These are phyloP conservation scores for Eimeria mitis DNA, from an alignment of 169 alveolate species.

Conservation along the genomic window DNA sequence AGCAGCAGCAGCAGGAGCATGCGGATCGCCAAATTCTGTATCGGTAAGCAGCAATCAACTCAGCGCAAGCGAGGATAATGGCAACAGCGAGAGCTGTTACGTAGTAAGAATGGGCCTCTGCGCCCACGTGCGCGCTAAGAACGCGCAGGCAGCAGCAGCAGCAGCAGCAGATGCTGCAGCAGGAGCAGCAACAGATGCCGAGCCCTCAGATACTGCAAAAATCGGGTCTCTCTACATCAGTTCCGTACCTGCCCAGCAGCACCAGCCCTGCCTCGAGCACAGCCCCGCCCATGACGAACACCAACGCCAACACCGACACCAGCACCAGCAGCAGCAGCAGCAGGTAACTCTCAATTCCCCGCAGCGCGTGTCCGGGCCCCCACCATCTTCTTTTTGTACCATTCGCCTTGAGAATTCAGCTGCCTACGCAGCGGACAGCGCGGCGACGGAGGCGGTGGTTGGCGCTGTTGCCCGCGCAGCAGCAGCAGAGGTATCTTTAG, in stretches of 20 bases:
- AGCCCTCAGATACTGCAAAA: conserved; percentile 1
- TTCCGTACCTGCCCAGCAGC: conserved; percentile 28
- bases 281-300: too few relatives aligned
- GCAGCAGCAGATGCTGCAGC: conserved; percentile 59
- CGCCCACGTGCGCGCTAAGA: conserved; percentile 55
- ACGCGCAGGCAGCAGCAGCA: conserved; percentile 59
- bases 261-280: neutral
- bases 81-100: conserved; percentile 42
- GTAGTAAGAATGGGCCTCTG: conserved; percentile 55
- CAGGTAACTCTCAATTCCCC: neutral
- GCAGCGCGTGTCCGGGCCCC: neutral
- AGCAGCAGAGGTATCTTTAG: conserved; percentile 53
- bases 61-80: neutral
- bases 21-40: neutral
- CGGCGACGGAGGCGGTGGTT: conserved; percentile 46
- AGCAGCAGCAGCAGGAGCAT: neutral
- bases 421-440: conserved; percentile 5
- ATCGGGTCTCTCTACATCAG: conserved; percentile 45
- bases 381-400: conserved; percentile 26
- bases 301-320: too few relatives aligned
- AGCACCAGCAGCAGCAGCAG: conserved; percentile 27
- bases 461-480: conserved; percentile 63
- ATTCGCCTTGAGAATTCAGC: conserved; percentile 12
- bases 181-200: conserved; percentile 44
- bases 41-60: neutral